phyloP scores from a whole-genome alignment of 306 rosid genomes.

The Lablab purpureus region DNA sequence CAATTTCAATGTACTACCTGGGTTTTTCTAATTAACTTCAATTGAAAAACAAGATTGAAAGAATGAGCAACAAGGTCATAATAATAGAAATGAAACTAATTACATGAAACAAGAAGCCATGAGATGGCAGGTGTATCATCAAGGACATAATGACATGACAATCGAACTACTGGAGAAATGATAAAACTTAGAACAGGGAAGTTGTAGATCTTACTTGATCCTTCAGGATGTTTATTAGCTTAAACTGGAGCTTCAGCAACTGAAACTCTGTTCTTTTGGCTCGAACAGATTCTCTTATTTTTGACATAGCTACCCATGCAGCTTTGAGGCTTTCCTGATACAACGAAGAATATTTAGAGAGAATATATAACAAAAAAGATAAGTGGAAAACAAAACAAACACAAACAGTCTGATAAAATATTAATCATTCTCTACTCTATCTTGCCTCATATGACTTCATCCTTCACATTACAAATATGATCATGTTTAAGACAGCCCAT shows the following conservation, averaged over 20 bases:
- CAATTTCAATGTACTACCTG: neutral
- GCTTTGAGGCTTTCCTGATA: constrained; percentile 77
- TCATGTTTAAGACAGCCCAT: too few species aligned
- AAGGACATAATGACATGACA: neutral
- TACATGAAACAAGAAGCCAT: constrained; percentile 21
- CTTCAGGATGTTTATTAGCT: constrained; percentile 76
- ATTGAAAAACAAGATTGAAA: neutral
- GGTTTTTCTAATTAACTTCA: constrained; percentile 22
- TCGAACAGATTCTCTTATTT: constrained; percentile 86
- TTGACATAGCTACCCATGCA: constrained; percentile 76
- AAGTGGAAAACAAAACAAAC: constrained; percentile 23
- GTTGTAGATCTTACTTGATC: constrained; percentile 75
- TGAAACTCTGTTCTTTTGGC: constrained; percentile 82
- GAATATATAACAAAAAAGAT: neutral
- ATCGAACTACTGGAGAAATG: constrained; percentile 5
- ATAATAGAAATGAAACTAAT: neutral
- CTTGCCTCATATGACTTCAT: neutral
- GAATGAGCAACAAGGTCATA: neutral
- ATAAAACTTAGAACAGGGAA: constrained; percentile 1
- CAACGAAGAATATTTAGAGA: constrained; percentile 44
- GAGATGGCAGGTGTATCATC: constrained; percentile 8
- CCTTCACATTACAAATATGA: neutral
- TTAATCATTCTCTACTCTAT: neutral
- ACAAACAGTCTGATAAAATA: neutral
- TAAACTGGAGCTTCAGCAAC: constrained; percentile 68